Evolutionary conservation across 2,329 filamentous ascomycete species (phyloP), one percentile per base, ranked within the genome.

Genomic region (Apiospora hydei): DNA sequence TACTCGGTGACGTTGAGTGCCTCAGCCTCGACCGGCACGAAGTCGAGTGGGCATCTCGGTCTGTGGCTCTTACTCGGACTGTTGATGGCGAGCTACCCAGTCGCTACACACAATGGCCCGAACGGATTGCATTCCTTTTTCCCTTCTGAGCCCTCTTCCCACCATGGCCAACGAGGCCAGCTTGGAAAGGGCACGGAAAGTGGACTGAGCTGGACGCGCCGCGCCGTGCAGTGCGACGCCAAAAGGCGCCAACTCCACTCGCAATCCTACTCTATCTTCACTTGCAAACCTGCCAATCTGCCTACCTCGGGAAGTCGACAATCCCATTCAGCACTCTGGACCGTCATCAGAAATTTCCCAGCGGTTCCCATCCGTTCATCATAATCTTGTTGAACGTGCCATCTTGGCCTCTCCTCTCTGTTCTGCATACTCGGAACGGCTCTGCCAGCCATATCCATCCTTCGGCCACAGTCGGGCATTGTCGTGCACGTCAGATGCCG

Each of bases 171-270:
- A 6, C 18, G 46, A 21, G 18, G 8, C 41, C 46, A 49, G 46
- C 46, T 49, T 49, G 5, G 21, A n/a, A 49, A 18, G 34, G 7
- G 21, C 46, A n/a, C 21, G 18, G 21, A n/a, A 11, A 10, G 21
- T n/a, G 57, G 34, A n/a, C 11, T n/a, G 57, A 18, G 13, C 21
- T 64, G 57, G 57, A 41, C 57, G 57, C 57, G 57, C 57, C 53
- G 16, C 53, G 53, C 51, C 53, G 53, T n/a, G 53, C 53, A 38
- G 53, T 61, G 53, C 10, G 38, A 61, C 53, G 53, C 53, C 18
- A 34, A 34, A 61, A 38, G 53, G 30, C 53, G 34, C 57, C 57
- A n/a, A 14, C 57, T 41, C 57, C 57, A 64, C 57, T 64, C 57
- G 34, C 57, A 64, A 41, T 64, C 34, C 57, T 64, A 64, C 57